Conservation (phyloP, 228 moss, liverwort and hornwort species). For the Sphagnum magellanicum region DNA sequence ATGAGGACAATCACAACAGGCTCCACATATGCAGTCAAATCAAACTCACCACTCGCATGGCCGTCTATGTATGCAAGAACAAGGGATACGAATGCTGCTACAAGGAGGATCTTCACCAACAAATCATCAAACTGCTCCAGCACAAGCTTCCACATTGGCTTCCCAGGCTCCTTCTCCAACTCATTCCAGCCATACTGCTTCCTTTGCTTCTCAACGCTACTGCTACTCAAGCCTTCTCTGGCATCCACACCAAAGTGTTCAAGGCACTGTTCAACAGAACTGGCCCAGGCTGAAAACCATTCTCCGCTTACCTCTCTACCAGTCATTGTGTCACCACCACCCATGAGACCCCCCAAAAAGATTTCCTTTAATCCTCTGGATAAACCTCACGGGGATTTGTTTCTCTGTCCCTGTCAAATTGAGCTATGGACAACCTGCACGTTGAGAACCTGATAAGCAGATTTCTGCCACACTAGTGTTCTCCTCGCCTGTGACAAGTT, state of each 20-base stretch:
- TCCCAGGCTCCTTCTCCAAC: conserved; percentile 42
- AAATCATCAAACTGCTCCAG: conserved; percentile 56
- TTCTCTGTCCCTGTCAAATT: no score
- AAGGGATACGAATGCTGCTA: conserved; percentile 50
- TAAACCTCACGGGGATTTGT: no score
- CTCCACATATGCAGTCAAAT: conserved; percentile 42
- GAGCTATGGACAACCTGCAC: no score
- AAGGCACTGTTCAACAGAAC: conserved; percentile 31
- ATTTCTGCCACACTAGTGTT: no score
- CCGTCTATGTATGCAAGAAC: conserved; percentile 32
- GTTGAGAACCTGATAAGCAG: no score
- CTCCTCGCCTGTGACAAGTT: no score
- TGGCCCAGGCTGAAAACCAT: conserved; percentile 51
- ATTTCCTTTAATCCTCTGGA: no score
- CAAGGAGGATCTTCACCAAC: conserved; percentile 52
- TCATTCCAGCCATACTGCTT: conserved; percentile 52
- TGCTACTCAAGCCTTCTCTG: conserved; percentile 19
- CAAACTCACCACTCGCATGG: conserved; percentile 16
- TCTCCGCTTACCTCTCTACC: neutral
- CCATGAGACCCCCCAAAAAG: no score
- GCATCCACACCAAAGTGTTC: conserved; percentile 37
- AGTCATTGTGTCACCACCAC: no score
- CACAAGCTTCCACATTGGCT: conserved; percentile 61
- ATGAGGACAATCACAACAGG: conserved; percentile 51
- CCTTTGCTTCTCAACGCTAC: conserved; percentile 30